phyloP scores from a whole-genome alignment of 768 basidiomycete species.

The Cantharellus anzutake region DNA sequence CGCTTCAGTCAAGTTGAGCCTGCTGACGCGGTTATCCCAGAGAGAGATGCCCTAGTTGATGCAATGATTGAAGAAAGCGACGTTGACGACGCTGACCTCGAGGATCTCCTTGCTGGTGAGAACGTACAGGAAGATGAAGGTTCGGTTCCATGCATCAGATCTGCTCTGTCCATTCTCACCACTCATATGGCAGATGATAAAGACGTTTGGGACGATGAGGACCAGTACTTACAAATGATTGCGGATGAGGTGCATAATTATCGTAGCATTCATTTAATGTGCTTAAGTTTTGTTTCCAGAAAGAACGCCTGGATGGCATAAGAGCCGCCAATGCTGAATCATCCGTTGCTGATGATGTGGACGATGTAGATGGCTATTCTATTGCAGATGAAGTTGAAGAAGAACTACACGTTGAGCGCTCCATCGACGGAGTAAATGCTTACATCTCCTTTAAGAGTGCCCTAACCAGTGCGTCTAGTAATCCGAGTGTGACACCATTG shows the following conservation, averaged over 20 bases:
- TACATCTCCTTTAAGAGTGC: slow-evolving; percentile 65
- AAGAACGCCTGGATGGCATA: slow-evolving; percentile 51
- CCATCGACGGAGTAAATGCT: slow-evolving; percentile 60
- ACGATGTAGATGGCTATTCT: slow-evolving; percentile 22
- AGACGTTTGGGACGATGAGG: slow-evolving; percentile 83
- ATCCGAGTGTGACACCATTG: neutral
- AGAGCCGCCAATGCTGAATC: slow-evolving; percentile 19
- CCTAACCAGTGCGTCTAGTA: slow-evolving; percentile 37
- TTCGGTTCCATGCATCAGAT: slow-evolving; percentile 11
- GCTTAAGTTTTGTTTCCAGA: slow-evolving; percentile 21
- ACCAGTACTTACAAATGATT: slow-evolving; percentile 71
- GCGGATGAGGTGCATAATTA: slow-evolving; percentile 47
- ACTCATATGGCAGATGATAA: slow-evolving; percentile 22
- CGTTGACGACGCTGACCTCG: slow-evolving; percentile 14
- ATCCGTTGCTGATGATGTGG: slow-evolving; percentile 17
- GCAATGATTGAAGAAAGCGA: slow-evolving; percentile 27
- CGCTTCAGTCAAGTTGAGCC: neutral
- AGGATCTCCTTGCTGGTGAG: slow-evolving; percentile 30
- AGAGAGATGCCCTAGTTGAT: neutral
- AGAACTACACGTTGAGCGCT: slow-evolving; percentile 72
- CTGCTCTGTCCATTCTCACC: neutral
- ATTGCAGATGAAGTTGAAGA: slow-evolving; percentile 44
- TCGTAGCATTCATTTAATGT: neutral
- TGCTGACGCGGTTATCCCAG: neutral
- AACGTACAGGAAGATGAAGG: slow-evolving; percentile 52